Percentiles rank a stretch among this genome's conserved stretches.
phyloP scores from a whole-genome alignment of 768 basidiomycete species.

The Austroboletus eburneus region DNA sequence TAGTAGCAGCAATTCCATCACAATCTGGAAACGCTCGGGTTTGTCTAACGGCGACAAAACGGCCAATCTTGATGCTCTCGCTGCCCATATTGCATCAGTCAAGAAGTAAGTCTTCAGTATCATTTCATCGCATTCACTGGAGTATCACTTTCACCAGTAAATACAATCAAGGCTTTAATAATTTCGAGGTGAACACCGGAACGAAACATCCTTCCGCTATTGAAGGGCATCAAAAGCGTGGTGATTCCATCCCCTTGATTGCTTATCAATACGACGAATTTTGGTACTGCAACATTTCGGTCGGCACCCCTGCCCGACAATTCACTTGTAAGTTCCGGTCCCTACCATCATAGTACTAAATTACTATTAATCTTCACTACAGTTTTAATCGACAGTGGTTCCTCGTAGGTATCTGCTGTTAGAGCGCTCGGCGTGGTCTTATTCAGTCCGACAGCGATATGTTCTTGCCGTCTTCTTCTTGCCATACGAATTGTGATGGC shows the following conservation, averaged over 20 bases:
- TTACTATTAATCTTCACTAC: neutral
- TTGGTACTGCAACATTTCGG: conserved; percentile 6
- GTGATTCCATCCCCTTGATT: neutral
- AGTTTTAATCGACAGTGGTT: conserved; percentile 27
- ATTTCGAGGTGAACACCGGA: conserved; percentile 2
- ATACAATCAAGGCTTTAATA: neutral
- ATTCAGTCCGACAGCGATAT: conserved; percentile 18
- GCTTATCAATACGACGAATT: neutral
- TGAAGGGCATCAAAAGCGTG: neutral
- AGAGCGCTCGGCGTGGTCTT: neutral
- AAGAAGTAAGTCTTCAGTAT: conserved; percentile 5
- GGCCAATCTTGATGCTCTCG: conserved; percentile 5
- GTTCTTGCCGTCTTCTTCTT: conserved; percentile 19
- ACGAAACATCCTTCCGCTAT: neutral
- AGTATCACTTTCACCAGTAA: neutral
- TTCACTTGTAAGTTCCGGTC: conserved; percentile 3
- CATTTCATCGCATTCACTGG: neutral
- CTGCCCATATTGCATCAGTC: conserved; percentile 1
- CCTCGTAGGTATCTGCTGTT: conserved; percentile 1
- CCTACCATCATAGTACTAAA: neutral
- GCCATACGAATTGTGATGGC: conserved; percentile 21
- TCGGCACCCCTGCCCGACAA: conserved; percentile 4
- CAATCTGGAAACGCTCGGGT: conserved; percentile 7
- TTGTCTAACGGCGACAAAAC: conserved; percentile 5
- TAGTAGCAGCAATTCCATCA: neutral